Conservation (phyloP, 2,329 filamentous ascomycete genomes). For the Penicillium sp. region DNA sequence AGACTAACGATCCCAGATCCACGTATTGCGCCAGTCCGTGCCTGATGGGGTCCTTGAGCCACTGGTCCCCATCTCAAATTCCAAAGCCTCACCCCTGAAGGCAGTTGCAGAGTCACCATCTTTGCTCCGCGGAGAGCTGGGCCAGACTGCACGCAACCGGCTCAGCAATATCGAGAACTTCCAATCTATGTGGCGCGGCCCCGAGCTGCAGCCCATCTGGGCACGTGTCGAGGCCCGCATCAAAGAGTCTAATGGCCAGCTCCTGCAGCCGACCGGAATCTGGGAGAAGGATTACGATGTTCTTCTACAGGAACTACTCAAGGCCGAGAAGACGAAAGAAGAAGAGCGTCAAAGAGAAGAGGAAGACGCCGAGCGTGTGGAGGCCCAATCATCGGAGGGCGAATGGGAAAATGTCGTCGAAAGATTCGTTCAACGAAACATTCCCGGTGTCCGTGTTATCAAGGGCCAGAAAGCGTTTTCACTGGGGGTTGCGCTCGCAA, state of each 20-base stretch:
- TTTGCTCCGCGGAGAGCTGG: conserved; percentile 35
- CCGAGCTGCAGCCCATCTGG: conserved; percentile 42
- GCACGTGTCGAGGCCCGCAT: conserved; percentile 36
- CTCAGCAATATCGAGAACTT: conserved; percentile 40
- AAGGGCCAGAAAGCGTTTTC: conserved; percentile 23
- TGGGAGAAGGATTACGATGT: conserved; percentile 44
- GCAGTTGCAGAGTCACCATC: conserved; percentile 34
- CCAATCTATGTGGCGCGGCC: conserved; percentile 40
- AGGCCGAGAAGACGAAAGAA: conserved; percentile 28
- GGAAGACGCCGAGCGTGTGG: conserved; percentile 31
- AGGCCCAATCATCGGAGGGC: conserved; percentile 27
- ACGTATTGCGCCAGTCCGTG: conserved; percentile 42
- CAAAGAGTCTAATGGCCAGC: conserved; percentile 36
- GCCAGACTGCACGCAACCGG: conserved; percentile 35
- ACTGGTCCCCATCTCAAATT: conserved; percentile 38
- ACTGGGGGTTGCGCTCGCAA: conserved; percentile 31
- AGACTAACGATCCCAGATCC: conserved; percentile 34
- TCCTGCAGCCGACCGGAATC: conserved; percentile 36
- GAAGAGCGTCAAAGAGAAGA: conserved; percentile 25
- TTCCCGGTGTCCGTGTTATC: conserved; percentile 32
- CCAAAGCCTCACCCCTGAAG: conserved; percentile 19
- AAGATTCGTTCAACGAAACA: conserved; percentile 26
- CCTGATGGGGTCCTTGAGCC: conserved; percentile 43
- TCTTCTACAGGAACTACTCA: conserved; percentile 32
- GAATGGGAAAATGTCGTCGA: conserved; percentile 37